These are phyloP conservation scores for Schizosaccharomyces versatilis DNA, from an alignment of 1,139 yeast genomes.

Conservation along the genomic window DNA sequence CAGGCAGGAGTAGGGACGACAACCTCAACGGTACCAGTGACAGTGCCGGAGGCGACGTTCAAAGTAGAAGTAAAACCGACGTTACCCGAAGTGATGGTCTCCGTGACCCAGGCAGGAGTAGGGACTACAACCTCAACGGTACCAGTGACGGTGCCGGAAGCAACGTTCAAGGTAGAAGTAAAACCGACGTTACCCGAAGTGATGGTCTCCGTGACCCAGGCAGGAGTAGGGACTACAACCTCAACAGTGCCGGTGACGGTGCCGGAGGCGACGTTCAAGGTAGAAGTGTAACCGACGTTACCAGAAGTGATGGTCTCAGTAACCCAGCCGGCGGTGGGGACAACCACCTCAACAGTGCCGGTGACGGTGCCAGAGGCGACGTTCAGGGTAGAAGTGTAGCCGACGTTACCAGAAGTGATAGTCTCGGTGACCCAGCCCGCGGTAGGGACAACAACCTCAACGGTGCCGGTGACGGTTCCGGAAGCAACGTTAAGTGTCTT, in stretches of 20 bases:
- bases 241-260: not conserved
- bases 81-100: not conserved
- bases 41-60: not conserved
- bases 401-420: too few relatives aligned
- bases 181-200: not conserved
- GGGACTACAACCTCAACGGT: not conserved
- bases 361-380: too few relatives aligned
- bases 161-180: not conserved
- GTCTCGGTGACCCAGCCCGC: too few relatives aligned
- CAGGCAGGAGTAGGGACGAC: not conserved
- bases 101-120: not conserved
- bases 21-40: not conserved
- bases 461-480: too few relatives aligned
- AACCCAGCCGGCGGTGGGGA: too few relatives aligned
- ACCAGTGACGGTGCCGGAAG: not conserved
- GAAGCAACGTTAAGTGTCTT: too few relatives aligned
- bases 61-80: not conserved
- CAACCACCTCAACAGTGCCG: too few relatives aligned
- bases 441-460: too few relatives aligned
- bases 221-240: not conserved
- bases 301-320: too few relatives aligned
- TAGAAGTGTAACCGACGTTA: too few relatives aligned
- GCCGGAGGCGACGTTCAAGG: too few relatives aligned
- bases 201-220: not conserved
- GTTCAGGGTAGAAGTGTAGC: too few relatives aligned